phyloP scores from a whole-genome alignment of 2,329 filamentous ascomycete species.

The Fusarium torulosum region DNA sequence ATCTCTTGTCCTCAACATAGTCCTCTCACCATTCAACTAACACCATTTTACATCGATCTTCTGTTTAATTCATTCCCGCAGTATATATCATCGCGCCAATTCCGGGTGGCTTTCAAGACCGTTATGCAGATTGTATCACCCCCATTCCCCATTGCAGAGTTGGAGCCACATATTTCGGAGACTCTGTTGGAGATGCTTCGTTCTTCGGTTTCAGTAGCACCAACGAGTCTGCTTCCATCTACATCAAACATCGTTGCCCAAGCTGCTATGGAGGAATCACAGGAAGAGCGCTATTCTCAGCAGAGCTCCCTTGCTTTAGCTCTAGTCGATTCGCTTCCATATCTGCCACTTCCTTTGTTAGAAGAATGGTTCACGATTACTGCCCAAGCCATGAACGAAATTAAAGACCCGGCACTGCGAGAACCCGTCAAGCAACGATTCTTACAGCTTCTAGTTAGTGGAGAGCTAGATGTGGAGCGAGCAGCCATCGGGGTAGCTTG shows the following conservation, averaged over 20 bases:
- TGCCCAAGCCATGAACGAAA: constrained; percentile 74
- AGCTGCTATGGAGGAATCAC: constrained; percentile 41
- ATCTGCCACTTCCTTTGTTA: constrained; percentile 75
- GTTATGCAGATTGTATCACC: constrained; percentile 85
- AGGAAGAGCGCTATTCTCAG: constrained; percentile 70
- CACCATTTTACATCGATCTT: constrained; percentile 86
- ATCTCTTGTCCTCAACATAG: constrained; percentile 85
- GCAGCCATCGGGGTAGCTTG: constrained; percentile 83
- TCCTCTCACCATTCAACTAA: constrained; percentile 74
- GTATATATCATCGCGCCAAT: constrained; percentile 85
- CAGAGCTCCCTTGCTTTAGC: constrained; percentile 82
- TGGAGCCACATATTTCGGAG: constrained; percentile 82
- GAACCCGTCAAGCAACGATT: constrained; percentile 77
- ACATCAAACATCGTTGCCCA: constrained; percentile 55
- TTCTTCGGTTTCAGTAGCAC: constrained; percentile 67
- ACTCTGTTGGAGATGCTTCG: constrained; percentile 83
- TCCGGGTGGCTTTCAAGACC: constrained; percentile 88
- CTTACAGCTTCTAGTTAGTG: constrained; percentile 82
- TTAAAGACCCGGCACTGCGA: constrained; percentile 72
- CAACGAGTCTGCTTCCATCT: constrained; percentile 58
- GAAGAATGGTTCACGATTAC: constrained; percentile 84
- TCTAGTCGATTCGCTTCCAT: constrained; percentile 82
- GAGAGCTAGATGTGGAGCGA: constrained; percentile 90
- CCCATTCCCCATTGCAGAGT: constrained; percentile 78
- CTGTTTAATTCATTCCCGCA: constrained; percentile 83